Percentiles rank a stretch among this genome's conserved stretches.
Conservation (phyloP, 2,329 filamentous ascomycete species). For the Botrytis byssoidea region DNA sequence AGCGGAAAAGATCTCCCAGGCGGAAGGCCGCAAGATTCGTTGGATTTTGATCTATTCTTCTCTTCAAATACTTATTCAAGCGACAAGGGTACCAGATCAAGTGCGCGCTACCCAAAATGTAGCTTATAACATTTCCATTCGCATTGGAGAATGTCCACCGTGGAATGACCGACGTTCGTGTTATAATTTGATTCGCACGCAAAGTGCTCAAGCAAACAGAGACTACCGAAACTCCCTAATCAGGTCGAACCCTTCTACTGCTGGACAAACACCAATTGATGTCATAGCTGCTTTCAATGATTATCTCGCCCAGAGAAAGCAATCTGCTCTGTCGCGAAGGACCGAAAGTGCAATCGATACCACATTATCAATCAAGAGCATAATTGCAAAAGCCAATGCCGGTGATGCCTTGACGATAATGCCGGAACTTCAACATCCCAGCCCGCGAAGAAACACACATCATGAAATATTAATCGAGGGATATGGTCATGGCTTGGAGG, state of each 20-base stretch:
- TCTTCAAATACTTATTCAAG: constrained; percentile 68
- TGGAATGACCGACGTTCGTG: constrained; percentile 32
- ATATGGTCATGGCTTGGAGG: constrained; percentile 49
- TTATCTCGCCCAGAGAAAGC: constrained; percentile 46
- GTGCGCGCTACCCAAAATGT: constrained; percentile 56
- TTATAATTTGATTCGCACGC: constrained; percentile 26
- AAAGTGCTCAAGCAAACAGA: constrained; percentile 29
- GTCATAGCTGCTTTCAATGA: constrained; percentile 55
- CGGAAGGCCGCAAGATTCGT: constrained; percentile 72
- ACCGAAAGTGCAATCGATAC: constrained; percentile 23
- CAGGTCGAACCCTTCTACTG: neutral
- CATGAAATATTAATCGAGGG: constrained; percentile 54
- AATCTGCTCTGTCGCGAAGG: constrained; percentile 12
- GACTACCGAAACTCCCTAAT: constrained; percentile 19
- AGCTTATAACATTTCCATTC: constrained; percentile 50
- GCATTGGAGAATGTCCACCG: constrained; percentile 32
- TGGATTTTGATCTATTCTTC: constrained; percentile 76
- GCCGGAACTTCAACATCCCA: constrained; percentile 34
- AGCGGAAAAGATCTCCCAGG: constrained; percentile 54
- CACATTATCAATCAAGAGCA: constrained; percentile 30
- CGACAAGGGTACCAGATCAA: constrained; percentile 59
- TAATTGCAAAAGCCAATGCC: constrained; percentile 38
- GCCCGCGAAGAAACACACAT: constrained; percentile 38
- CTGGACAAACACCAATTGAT: constrained; percentile 19
- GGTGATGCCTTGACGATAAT: constrained; percentile 34